Conservation (phyloP, 345 rosid genomes). For the Erysimum cheiranthoides region DNA sequence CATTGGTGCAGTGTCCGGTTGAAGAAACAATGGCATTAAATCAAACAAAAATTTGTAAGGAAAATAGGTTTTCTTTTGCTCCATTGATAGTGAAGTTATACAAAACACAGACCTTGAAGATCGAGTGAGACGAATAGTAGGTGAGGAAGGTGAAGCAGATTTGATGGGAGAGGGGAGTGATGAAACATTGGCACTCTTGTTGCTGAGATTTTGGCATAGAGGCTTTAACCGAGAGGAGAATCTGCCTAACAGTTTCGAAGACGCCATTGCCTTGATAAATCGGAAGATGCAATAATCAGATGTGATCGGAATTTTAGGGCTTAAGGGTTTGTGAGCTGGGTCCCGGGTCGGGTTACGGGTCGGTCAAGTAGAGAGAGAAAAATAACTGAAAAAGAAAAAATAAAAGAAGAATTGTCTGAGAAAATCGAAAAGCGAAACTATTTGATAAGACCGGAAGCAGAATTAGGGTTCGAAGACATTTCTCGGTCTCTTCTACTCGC, state of each 20-base stretch:
- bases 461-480: constrained; percentile 3
- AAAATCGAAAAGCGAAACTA: background rate
- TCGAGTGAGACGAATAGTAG: constrained; percentile 52
- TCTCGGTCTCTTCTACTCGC: background rate
- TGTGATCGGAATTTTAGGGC: constrained; percentile 20
- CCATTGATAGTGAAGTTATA: background rate
- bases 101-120: constrained; percentile 23
- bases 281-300: background rate
- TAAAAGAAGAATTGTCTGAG: too few relatives aligned
- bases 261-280: constrained; percentile 49
- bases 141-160: constrained; percentile 46
- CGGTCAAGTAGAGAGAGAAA: constrained; percentile 1
- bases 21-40: too few relatives aligned
- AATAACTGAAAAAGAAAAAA: background rate
- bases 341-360: constrained; percentile 40
- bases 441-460: background rate
- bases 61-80: background rate
- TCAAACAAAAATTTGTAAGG: too few relatives aligned
- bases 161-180: constrained; percentile 44
- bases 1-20: too few relatives aligned
- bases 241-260: constrained; percentile 50
- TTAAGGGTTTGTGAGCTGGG: constrained; percentile 5
- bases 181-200: constrained; percentile 36
- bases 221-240: constrained; percentile 56
- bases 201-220: constrained; percentile 46